phyloP scores from a whole-genome alignment of 148 eudicot species.

The Pouteria glomerata region DNA sequence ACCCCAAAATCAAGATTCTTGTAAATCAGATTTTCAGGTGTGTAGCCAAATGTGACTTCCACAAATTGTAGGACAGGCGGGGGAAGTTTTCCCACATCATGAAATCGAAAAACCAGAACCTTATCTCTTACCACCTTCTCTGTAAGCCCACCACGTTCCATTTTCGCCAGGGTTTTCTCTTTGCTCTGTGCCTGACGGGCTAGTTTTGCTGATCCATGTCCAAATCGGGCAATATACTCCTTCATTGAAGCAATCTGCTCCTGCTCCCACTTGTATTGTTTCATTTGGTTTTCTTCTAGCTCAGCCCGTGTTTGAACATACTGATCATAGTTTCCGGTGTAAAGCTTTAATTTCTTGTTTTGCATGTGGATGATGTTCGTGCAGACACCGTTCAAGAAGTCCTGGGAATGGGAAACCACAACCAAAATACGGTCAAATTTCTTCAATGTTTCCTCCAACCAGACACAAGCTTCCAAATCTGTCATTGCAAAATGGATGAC shows the following conservation, averaged over 20 bases:
- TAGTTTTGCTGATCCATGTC: slow-evolving; percentile 89
- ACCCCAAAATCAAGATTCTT: slow-evolving; percentile 79
- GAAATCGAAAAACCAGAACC: slow-evolving; percentile 62
- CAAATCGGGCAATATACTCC: slow-evolving; percentile 91
- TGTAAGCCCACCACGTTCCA: slow-evolving; percentile 93
- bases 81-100: slow-evolving; percentile 87
- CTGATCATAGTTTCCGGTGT: slow-evolving; percentile 79
- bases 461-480: slow-evolving; percentile 96
- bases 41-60: slow-evolving; percentile 79
- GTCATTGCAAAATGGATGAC: slow-evolving; percentile 15
- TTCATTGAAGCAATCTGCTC: slow-evolving; percentile 88
- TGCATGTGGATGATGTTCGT: slow-evolving; percentile 97
- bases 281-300: slow-evolving; percentile 93
- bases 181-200: slow-evolving; percentile 95
- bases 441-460: slow-evolving; percentile 82
- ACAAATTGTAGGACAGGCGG: slow-evolving; percentile 91
- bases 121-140: slow-evolving; percentile 68
- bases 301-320: slow-evolving; percentile 83
- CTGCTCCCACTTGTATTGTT: slow-evolving; percentile 96
- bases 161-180: slow-evolving; percentile 87
- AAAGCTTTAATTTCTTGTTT: slow-evolving; percentile 58
- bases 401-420: slow-evolving; percentile 90
- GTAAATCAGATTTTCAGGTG: slow-evolving; percentile 71
- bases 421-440: slow-evolving; percentile 78
- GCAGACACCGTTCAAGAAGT: slow-evolving; percentile 90